A percentile compares a stretch with the other conserved stretches of the same genome.
phyloP scores from a whole-genome alignment of 2,329 filamentous ascomycete species.

The Aspergillus sp. region DNA sequence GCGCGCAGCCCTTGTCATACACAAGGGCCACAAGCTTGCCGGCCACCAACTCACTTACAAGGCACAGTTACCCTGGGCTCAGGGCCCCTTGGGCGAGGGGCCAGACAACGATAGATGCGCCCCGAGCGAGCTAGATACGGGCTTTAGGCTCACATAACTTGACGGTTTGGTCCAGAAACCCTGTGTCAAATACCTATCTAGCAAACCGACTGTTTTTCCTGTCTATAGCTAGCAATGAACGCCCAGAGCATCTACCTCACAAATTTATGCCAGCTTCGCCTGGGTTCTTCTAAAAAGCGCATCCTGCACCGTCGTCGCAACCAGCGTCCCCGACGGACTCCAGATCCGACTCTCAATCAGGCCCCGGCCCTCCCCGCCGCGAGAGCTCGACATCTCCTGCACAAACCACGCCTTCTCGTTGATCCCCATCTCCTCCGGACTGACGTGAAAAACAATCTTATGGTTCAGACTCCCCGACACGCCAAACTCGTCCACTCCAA shows the following conservation, averaged over 20 bases:
- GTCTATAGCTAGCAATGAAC: not conserved
- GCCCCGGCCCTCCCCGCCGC: not conserved
- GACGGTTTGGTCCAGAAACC: not conserved
- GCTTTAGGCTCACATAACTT: not conserved
- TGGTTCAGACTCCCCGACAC: constrained; percentile 15
- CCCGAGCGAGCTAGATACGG: too few relatives aligned
- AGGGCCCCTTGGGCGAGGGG: too few relatives aligned
- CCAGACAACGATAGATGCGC: too few relatives aligned
- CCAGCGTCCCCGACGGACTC: constrained; percentile 11
- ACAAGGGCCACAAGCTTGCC: too few relatives aligned
- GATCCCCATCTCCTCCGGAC: constrained; percentile 9
- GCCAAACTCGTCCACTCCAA: constrained; percentile 2
- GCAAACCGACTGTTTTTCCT: not conserved
- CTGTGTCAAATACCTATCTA: not conserved
- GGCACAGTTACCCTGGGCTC: too few relatives aligned
- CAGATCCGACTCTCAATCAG: constrained; percentile 17
- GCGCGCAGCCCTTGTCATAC: too few relatives aligned
- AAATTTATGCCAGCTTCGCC: not conserved
- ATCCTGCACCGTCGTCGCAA: constrained; percentile 13
- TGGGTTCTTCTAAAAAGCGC: not conserved
- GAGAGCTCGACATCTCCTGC: constrained; percentile 11
- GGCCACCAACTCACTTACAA: too few relatives aligned
- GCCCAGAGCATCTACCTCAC: not conserved
- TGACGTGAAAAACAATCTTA: constrained; percentile 13
- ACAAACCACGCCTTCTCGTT: constrained; percentile 6